phyloP scores from a whole-genome alignment of 305 asterid genomes.

The Stenogyne calaminthoides region DNA sequence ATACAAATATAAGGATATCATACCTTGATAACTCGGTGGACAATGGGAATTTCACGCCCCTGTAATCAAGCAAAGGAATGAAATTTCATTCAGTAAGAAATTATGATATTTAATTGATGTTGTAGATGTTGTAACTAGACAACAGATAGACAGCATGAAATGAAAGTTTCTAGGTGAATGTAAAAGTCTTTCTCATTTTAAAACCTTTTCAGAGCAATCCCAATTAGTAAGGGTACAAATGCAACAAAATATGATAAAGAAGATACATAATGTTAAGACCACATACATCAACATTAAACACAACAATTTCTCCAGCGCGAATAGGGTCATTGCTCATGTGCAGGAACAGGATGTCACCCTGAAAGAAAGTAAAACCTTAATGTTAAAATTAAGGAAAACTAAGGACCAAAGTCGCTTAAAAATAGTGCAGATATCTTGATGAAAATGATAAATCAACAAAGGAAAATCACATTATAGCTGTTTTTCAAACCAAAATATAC shows the following conservation, averaged over 20 bases:
- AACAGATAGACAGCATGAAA: background rate
- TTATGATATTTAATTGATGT: background rate
- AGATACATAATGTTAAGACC: conserved; percentile 17
- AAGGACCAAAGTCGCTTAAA: background rate
- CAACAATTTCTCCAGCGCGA: conserved; percentile 98
- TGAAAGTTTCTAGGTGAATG: background rate
- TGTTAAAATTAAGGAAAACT: conserved; percentile 13
- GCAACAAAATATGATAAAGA: conserved; percentile 4
- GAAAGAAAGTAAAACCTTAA: conserved; percentile 40
- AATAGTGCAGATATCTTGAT: background rate
- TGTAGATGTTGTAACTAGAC: conserved; percentile 14
- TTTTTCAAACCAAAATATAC: background rate
- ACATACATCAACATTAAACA: conserved; percentile 89
- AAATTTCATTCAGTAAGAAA: conserved; percentile 12
- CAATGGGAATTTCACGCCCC: conserved; percentile 99
- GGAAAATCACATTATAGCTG: conserved; percentile 16
- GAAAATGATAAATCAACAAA: conserved; percentile 4
- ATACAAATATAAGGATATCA: background rate
- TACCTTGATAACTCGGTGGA: conserved; percentile 96
- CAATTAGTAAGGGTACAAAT: background rate
- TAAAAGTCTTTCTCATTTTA: background rate
- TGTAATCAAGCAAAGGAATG: conserved; percentile 35
- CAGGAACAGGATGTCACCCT: conserved; percentile 98
- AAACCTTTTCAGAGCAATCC: background rate
- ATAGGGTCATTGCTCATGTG: conserved; percentile 91